These are phyloP conservation scores for Chenopodium formosanum DNA, from an alignment of 148 eudicot species.

Conservation along the genomic window DNA sequence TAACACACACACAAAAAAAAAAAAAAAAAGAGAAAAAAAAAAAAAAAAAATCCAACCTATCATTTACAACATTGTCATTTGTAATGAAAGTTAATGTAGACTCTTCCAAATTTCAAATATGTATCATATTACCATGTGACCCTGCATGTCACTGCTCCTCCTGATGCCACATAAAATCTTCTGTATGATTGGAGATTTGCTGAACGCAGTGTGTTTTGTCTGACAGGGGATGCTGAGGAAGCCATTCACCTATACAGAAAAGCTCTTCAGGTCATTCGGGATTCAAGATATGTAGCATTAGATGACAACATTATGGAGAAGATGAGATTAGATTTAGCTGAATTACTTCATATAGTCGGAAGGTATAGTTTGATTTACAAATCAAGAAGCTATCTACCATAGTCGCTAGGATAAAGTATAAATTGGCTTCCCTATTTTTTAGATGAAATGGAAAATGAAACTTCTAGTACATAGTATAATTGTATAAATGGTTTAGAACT, in stretches of 20 bases:
- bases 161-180: neutral
- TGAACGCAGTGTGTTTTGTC: constrained; percentile 9
- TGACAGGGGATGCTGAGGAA: constrained; percentile 67
- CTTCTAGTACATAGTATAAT: too few species aligned
- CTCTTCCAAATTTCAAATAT: neutral
- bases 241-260: constrained; percentile 65
- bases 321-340: constrained; percentile 81
- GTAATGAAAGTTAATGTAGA: neutral
- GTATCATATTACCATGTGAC: neutral
- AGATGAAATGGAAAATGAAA: neutral
- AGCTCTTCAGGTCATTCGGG: constrained; percentile 56
- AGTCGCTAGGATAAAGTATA: neutral
- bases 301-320: constrained; percentile 65
- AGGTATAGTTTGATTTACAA: constrained; percentile 41
- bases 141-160: neutral
- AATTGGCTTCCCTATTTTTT: neutral
- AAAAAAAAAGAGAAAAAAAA: too few species aligned
- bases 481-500: neutral
- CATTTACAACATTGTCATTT: too few species aligned
- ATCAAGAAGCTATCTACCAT: neutral
- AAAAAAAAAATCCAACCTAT: too few species aligned
- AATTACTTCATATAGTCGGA: constrained; percentile 75
- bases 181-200: neutral
- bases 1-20: too few species aligned
- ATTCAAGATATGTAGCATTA: constrained; percentile 46